A percentile compares a stretch with the other conserved stretches of the same genome.
These are phyloP conservation scores for Ustilago loliicola DNA, from an alignment of 1,284 basidiomycete genomes.

Conservation along the genomic window DNA sequence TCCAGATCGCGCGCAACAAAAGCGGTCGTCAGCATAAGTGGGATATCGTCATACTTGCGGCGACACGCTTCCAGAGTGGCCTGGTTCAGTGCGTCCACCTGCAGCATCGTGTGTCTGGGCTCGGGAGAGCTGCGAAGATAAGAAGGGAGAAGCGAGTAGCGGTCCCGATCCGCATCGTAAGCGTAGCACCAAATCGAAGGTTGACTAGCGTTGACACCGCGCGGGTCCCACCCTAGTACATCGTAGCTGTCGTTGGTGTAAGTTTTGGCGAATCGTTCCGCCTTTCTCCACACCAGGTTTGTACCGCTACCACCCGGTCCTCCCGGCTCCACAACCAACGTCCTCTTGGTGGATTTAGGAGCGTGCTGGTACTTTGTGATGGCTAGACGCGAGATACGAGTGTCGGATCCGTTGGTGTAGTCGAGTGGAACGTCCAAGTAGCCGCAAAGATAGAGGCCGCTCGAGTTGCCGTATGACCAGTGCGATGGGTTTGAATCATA, in stretches of 20 bases:
- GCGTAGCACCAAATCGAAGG: slow-evolving; percentile 46
- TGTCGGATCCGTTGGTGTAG: slow-evolving; percentile 45
- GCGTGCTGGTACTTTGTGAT: slow-evolving; percentile 33
- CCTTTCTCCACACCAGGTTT: slow-evolving; percentile 28
- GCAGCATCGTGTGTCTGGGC: slow-evolving; percentile 10
- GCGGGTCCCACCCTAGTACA: slow-evolving; percentile 48
- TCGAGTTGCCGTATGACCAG: slow-evolving; percentile 24
- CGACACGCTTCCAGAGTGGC: slow-evolving; percentile 37
- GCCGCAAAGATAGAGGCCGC: slow-evolving; percentile 39
- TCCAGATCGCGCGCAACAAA: slow-evolving; percentile 50
- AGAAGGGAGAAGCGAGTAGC: slow-evolving; percentile 23
- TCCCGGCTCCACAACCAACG: slow-evolving; percentile 47
- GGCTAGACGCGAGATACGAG: slow-evolving; percentile 25
- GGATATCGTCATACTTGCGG: slow-evolving; percentile 30
- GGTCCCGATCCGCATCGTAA: slow-evolving; percentile 51
- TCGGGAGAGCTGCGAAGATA: slow-evolving; percentile 15
- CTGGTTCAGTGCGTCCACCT: slow-evolving; percentile 26
- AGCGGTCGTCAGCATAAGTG: slow-evolving; percentile 36
- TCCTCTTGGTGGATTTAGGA: slow-evolving; percentile 16
- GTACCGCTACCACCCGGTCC: slow-evolving; percentile 51
- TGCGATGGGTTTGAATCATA: slow-evolving; percentile 23
- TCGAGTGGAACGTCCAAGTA: slow-evolving; percentile 55
- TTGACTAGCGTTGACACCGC: slow-evolving; percentile 40
- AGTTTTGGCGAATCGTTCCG: not conserved
- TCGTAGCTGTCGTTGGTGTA: slow-evolving; percentile 38